These are phyloP conservation scores for Neonectria sp. DNA, from an alignment of 2,329 filamentous ascomycete species.

Conservation along the genomic window DNA sequence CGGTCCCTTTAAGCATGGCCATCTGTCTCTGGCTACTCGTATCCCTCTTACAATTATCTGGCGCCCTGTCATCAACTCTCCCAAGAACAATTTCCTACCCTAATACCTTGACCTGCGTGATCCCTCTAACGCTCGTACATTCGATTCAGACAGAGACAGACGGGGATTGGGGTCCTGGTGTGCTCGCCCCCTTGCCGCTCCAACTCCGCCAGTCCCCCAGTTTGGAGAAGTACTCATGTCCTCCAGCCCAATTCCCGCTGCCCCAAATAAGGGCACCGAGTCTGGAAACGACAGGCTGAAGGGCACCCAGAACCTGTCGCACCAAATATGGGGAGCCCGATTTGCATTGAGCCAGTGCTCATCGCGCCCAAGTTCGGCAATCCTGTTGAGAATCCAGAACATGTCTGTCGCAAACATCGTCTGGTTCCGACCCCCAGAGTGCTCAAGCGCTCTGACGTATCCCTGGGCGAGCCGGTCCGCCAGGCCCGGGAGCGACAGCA, in stretches of 20 bases:
- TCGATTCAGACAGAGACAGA: conserved; percentile 6
- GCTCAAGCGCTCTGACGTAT: conserved; percentile 49
- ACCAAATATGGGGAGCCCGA: conserved; percentile 42
- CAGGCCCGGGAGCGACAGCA: conserved; percentile 55
- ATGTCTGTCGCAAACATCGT: conserved; percentile 49
- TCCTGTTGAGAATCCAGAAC: conserved; percentile 53
- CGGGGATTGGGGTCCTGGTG: neutral
- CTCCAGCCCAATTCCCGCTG: conserved; percentile 45
- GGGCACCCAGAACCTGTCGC: conserved; percentile 50
- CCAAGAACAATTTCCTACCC: neutral
- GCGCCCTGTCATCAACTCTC: neutral
- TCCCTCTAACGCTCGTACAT: conserved; percentile 1
- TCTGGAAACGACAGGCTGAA: conserved; percentile 51
- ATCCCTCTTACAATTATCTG: neutral
- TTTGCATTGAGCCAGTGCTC: conserved; percentile 41
- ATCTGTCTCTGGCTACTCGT: neutral
- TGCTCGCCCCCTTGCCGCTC: neutral
- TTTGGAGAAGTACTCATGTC: neutral
- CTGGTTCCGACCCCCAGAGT: conserved; percentile 30
- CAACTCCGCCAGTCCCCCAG: conserved; percentile 2
- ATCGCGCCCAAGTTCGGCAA: conserved; percentile 38
- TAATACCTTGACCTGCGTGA: neutral
- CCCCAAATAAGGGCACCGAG: conserved; percentile 47
- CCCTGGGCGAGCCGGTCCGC: conserved; percentile 53
- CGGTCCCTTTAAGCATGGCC: neutral